Base-by-base conservation (phyloP, 2,329 filamentous ascomycete species). In the Trichoderma koningii region DNA sequence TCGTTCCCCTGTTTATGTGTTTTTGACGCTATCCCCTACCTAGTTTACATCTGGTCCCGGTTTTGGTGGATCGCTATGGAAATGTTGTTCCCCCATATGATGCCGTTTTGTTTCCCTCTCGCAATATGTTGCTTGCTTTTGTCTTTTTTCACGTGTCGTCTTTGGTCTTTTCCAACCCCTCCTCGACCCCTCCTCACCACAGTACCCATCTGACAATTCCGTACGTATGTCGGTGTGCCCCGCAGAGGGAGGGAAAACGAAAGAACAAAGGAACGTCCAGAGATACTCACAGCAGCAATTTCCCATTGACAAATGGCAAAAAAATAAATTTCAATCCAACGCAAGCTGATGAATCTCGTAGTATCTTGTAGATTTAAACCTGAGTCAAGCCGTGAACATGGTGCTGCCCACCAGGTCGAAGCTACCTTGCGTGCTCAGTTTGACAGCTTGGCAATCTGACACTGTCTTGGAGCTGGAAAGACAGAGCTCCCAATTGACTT, bases 1-100 rank as follows among this genome's bases (percentile, higher is more conserved):
- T 53, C 59, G 53, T 41, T 59, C 64, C 52, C 64, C 51, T 56
- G 61, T 56, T 56, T 23, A 41, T 38, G 10, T 38, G 10, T 50
- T 66, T 64, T 64, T 66, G 44, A 60, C 62, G 44, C 34, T 56
- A 66, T 55, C 48, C 42, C 57, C 51, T 66, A 66, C 57, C 64
- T 66, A 66, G 65, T 66, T 60, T 66, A 66, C 52, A 63, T 57
- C 48, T 64, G 65, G 65, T 60, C 61, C 55, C 38, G 47, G 55
- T 65, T 52, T 61, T 63, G 70, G 70, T 70, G 69, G 73, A 70
- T 73, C 70, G 66, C 64, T 69, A 73, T 72, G 71, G 71, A 75
- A 71, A 72, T 73, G 71, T 70, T 72, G 70, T 71, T 69, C 68
- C 66, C 66, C 67, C 30, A 60, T 38, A 3, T 71, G 69, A 66